These are phyloP conservation scores for Takashimella tepidaria DNA, from an alignment of 1,284 basidiomycete genomes.

Conservation along the genomic window DNA sequence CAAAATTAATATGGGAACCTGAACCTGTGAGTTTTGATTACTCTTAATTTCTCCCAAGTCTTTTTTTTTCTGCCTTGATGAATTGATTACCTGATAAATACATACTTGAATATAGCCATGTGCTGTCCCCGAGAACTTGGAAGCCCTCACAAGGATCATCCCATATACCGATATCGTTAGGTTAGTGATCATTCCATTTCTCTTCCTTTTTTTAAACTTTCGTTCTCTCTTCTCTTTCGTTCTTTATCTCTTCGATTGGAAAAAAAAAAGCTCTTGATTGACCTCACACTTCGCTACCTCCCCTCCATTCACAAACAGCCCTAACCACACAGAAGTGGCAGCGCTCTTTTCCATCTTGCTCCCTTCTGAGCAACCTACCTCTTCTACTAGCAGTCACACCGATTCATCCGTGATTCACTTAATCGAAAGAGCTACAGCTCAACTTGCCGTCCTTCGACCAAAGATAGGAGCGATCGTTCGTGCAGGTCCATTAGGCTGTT, in stretches of 20 bases:
- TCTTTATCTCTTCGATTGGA: too few species aligned
- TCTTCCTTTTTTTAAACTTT: background rate
- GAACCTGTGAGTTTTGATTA: constrained; percentile 24
- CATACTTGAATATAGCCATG: constrained; percentile 20
- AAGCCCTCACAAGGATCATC: constrained; percentile 16
- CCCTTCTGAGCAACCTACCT: constrained; percentile 2
- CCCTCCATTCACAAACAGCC: constrained; percentile 27
- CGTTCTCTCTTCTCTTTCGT: background rate
- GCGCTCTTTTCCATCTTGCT: constrained; percentile 21
- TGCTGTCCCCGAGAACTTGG: constrained; percentile 20
- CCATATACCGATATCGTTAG: constrained; percentile 30
- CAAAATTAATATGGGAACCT: constrained; percentile 37
- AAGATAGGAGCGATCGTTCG: constrained; percentile 27
- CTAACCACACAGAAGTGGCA: constrained; percentile 44
- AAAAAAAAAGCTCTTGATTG: too few species aligned
- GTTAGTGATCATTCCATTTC: constrained; percentile 9
- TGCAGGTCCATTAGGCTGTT: constrained; percentile 27
- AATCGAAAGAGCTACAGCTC: constrained; percentile 14
- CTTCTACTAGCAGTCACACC: too few species aligned
- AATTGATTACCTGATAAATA: background rate
- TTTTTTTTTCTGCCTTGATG: background rate
- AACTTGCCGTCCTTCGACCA: constrained; percentile 15
- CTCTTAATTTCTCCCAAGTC: background rate
- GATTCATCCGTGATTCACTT: background rate
- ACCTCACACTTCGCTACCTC: too few species aligned